Percentiles rank a stretch among this genome's conserved stretches.
phyloP scores from a whole-genome alignment of 768 basidiomycete species.

The Antrodiella citrinella region DNA sequence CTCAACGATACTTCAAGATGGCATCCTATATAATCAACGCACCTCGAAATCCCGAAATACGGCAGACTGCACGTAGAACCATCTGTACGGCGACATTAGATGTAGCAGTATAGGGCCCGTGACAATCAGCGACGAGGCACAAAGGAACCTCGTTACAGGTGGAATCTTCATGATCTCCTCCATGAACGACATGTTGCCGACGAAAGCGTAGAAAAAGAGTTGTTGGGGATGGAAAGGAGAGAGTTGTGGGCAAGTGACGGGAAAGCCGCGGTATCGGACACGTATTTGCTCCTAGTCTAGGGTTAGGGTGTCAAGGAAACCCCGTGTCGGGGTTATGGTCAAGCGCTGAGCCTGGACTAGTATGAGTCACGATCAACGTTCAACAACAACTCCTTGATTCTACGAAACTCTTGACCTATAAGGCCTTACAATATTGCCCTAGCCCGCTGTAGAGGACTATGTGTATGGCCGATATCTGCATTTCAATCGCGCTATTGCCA shows the following conservation, averaged over 20 bases:
- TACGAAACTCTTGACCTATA: too few species aligned
- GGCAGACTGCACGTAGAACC: constrained; percentile 44
- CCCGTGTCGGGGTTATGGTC: too few species aligned
- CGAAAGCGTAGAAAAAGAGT: background rate
- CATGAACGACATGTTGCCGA: constrained; percentile 20
- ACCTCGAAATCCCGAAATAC: constrained; percentile 51
- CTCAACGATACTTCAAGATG: constrained; percentile 1
- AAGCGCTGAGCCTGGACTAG: too few species aligned
- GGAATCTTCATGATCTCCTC: constrained; percentile 74
- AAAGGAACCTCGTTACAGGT: constrained; percentile 69
- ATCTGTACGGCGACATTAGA: constrained; percentile 40
- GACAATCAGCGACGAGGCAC: constrained; percentile 50
- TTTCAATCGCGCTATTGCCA: too few species aligned
- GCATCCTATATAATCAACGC: constrained; percentile 10
- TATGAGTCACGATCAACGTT: too few species aligned
- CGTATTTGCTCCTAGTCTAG: background rate
- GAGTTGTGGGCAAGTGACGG: background rate
- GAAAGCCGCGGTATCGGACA: background rate
- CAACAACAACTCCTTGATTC: too few species aligned
- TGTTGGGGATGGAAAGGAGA: background rate
- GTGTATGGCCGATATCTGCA: too few species aligned
- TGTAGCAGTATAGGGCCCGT: constrained; percentile 50
- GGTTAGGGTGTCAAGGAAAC: too few species aligned
- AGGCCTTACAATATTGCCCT: too few species aligned
- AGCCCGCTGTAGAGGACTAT: too few species aligned